Evolutionary conservation across 176 grass and related monocot genomes (phyloP), one percentile per base, ranked within the genome.

Genomic region (Triticum dicoccoides): DNA sequence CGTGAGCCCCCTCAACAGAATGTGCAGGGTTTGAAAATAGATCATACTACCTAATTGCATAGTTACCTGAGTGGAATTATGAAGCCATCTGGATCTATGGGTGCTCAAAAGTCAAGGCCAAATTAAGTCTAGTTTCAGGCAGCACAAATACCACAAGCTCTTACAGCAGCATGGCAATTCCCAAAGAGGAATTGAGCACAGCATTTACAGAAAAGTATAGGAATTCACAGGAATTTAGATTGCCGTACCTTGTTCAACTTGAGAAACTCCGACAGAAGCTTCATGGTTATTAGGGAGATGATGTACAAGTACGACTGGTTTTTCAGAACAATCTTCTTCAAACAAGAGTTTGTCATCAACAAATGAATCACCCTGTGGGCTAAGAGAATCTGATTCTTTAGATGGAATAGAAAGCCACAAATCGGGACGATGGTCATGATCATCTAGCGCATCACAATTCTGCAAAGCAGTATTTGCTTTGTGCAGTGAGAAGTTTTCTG

Each of bases 401-500:
- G 42, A 88, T 88, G 87, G 90, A 92, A 88, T 24, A 64, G 65
- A 45, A 24, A 86, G 78, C 83, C 86, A 88, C 27, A 69, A 78
- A 61, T 86, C 87, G 20, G 75, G 73, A 63, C 45, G 39, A 81
- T 61, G 25, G 24, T 84, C 90, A 80, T 75, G 76, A 69, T 88
- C 83, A 80, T 77, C 84, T 52, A 87, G 52, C 2, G 41, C 80
- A 86, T 90, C 91, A 45, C 85, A 45, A 63, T 85, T 90, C 87
- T 87, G 78, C 67, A 86, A 83, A 73, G 67, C 74, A 83, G 42
- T 65, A 65, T 82, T 82, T 83, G 91, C 61, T 87, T 89, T 87
- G 77, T 90, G 87, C 13, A 79, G 73, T 39, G 70, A 77, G 61
- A 90, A 93, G 84, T 92, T 98, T 90, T 88, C 81, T 61, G 64